These are phyloP conservation scores for Themeda triandra DNA, from an alignment of 176 grass and related monocot genomes.

Conservation along the genomic window DNA sequence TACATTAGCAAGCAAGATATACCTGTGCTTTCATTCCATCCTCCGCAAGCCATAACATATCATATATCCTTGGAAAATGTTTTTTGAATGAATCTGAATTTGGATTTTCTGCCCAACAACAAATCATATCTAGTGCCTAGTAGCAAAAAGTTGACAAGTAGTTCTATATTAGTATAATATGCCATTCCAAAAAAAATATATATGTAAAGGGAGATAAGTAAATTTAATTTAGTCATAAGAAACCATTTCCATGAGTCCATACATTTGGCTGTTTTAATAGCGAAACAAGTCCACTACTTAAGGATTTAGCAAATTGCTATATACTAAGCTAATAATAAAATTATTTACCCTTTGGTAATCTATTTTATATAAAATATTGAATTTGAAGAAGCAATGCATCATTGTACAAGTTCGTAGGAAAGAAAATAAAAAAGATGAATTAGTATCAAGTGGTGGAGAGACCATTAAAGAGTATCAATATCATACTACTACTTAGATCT, in stretches of 20 bases:
- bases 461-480: no score
- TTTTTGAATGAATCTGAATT: constrained; percentile 69
- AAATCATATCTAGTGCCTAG: constrained; percentile 83
- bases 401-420: not conserved
- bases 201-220: no score
- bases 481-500: no score
- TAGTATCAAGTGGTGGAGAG: no score
- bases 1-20: not conserved
- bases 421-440: no score
- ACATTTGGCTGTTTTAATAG: not conserved
- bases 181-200: no score
- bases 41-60: constrained; percentile 76
- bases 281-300: not conserved
- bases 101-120: constrained; percentile 82
- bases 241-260: not conserved
- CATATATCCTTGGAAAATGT: constrained; percentile 71
- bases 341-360: no score
- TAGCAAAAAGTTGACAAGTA: not conserved
- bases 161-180: not conserved
- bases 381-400: not conserved
- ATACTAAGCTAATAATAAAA: no score
- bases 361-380: no score
- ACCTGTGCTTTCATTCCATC: constrained; percentile 91
- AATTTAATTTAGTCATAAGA: no score
- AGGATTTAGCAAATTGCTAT: not conserved